Evolutionary conservation across 495 filamentous ascomycete species (phyloP).

Genomic region (Xylaria nigripes): DNA sequence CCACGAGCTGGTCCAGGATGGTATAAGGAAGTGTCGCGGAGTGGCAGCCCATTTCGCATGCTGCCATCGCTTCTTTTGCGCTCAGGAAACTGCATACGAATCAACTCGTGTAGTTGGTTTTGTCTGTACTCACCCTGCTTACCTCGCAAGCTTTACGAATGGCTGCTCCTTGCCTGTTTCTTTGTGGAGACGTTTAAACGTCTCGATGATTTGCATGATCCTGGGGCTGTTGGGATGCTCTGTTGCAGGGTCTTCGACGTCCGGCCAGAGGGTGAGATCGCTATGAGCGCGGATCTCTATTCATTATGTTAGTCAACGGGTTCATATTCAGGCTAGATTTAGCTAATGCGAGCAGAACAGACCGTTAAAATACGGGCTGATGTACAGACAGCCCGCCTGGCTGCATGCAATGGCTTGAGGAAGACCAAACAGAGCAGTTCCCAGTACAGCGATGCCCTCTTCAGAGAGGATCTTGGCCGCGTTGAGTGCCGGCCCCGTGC

Average conservation of each 20-base stretch:
- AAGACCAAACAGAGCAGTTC: conserved; percentile 23
- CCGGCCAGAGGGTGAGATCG: conserved; percentile 22
- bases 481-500: conserved; percentile 23
- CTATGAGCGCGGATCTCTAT: conserved; percentile 24
- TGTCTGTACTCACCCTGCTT: background rate
- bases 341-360: background rate
- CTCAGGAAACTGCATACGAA: conserved; percentile 22
- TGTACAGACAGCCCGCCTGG: conserved; percentile 21
- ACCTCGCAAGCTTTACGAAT: conserved; percentile 31
- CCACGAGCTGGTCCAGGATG: conserved; percentile 18
- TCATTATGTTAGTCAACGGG: background rate
- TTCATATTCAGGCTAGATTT: background rate
- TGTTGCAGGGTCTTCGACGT: conserved; percentile 28
- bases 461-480: conserved; percentile 21
- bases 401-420: conserved; percentile 24
- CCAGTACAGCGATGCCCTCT: conserved; percentile 23
- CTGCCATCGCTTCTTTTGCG: conserved; percentile 24
- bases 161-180: conserved; percentile 37
- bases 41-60: conserved; percentile 24
- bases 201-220: conserved; percentile 31
- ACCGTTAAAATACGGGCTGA: conserved; percentile 32
- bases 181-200: conserved; percentile 29
- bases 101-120: background rate
- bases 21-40: conserved; percentile 19
- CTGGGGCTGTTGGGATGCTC: conserved; percentile 34